Percentiles rank a stretch among this genome's conserved stretches.
Conservation (phyloP, 192 early-diverging fungal genomes). For the Linnemannia elongata region DNA sequence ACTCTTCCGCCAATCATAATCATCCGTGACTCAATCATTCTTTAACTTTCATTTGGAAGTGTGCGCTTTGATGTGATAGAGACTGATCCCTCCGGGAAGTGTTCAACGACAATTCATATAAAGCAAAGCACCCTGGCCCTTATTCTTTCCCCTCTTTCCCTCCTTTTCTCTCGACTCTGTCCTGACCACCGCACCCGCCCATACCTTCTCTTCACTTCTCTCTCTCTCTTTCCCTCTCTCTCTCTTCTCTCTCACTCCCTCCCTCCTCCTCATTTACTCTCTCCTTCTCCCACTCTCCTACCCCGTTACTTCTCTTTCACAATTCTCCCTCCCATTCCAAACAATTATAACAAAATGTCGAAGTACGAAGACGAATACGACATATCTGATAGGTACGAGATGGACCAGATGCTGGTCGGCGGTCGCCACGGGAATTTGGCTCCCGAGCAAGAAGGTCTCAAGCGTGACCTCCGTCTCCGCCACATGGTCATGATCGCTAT, state of each 20-base stretch:
- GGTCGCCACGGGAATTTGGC: slow-evolving; percentile 23
- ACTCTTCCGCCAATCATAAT: neutral
- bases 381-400: slow-evolving; percentile 24
- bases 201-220: neutral
- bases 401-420: slow-evolving; percentile 26
- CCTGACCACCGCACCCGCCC: neutral
- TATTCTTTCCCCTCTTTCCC: neutral
- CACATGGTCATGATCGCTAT: slow-evolving; percentile 82
- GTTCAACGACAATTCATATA: slow-evolving; percentile 2
- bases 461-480: slow-evolving; percentile 69
- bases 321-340: neutral
- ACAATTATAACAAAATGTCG: neutral
- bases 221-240: neutral
- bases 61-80: neutral
- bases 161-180: slow-evolving; percentile 8
- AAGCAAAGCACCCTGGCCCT: neutral
- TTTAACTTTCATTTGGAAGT: no score
- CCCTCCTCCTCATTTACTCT: neutral
- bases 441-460: slow-evolving; percentile 53
- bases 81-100: neutral
- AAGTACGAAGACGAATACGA: slow-evolving; percentile 11
- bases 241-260: neutral
- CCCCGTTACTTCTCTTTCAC: no score
- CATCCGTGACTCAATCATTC: neutral
- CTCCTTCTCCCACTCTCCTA: no score